Conservation (phyloP, 2,329 filamentous ascomycete species). For the Diaporthe caulivora region DNA sequence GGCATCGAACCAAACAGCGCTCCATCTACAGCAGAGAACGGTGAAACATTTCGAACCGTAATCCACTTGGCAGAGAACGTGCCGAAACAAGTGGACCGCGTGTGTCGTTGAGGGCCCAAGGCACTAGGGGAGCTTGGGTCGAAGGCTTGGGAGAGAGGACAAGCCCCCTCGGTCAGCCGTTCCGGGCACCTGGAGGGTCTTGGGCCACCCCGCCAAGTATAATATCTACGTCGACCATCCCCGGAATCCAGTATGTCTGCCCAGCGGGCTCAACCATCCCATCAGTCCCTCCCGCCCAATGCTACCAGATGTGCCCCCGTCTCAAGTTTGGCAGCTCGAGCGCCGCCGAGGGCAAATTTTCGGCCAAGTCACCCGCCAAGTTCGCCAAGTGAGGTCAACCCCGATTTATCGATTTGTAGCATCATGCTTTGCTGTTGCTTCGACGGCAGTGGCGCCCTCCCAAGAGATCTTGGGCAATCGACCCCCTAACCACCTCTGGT, state of each 20-base stretch:
- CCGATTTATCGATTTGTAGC: not conserved
- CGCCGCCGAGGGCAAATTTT: not conserved
- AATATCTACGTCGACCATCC: slow-evolving; percentile 20
- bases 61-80: slow-evolving; percentile 15
- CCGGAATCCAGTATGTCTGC: not conserved
- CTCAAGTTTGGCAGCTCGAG: slow-evolving; percentile 22
- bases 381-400: slow-evolving; percentile 20
- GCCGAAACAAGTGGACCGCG: slow-evolving; percentile 16
- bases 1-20: slow-evolving; percentile 7
- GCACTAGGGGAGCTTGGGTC: not conserved
- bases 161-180: slow-evolving; percentile 16
- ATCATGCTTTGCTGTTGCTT: not conserved
- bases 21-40: not conserved
- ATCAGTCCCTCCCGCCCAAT: not conserved
- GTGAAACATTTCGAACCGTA: not conserved
- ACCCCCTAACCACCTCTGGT: too few species aligned
- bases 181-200: slow-evolving; percentile 16
- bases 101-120: slow-evolving; percentile 4
- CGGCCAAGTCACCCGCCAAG: slow-evolving; percentile 30
- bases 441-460: not conserved
- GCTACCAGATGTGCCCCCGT: not conserved
- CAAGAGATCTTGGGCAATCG: slow-evolving; percentile 3
- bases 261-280: slow-evolving; percentile 8
- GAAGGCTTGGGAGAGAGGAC: not conserved
- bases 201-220: slow-evolving; percentile 18